Conservation (phyloP, 495 filamentous ascomycete species). For the Alectoria sarmentosa region DNA sequence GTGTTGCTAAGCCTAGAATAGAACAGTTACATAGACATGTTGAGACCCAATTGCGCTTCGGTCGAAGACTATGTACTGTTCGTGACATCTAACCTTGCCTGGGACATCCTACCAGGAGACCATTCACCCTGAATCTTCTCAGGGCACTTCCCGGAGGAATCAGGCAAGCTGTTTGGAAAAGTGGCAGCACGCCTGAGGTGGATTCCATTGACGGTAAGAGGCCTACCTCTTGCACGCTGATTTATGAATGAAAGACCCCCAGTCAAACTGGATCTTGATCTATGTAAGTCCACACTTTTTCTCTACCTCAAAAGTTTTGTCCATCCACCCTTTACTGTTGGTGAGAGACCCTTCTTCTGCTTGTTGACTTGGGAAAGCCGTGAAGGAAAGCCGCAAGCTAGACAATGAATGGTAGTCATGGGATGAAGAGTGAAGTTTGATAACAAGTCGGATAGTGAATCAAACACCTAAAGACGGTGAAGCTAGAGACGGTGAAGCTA, state of each 20-base stretch:
- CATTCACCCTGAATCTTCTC: neutral
- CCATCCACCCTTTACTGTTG: neutral
- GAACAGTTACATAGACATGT: neutral
- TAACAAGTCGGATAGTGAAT: neutral
- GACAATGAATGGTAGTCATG: neutral
- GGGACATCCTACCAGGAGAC: neutral
- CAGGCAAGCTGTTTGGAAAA: neutral
- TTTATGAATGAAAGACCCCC: neutral
- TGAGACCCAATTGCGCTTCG: neutral
- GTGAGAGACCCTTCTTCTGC: neutral
- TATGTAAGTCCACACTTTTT: neutral
- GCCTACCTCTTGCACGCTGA: neutral
- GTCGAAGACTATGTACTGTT: neutral
- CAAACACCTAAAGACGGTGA: neutral
- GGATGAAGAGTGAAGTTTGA: neutral
- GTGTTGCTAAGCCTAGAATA: slow-evolving; percentile 1
- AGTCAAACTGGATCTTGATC: neutral
- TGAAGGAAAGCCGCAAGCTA: neutral
- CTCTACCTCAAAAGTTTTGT: neutral
- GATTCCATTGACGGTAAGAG: neutral
- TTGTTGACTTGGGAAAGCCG: neutral
- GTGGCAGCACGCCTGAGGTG: neutral
- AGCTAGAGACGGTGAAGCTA: no score
- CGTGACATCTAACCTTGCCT: neutral
- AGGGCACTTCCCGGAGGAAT: neutral